These are phyloP conservation scores for Paracamarosporium sp. DNA, from an alignment of 2,329 filamentous ascomycete genomes.

Conservation along the genomic window DNA sequence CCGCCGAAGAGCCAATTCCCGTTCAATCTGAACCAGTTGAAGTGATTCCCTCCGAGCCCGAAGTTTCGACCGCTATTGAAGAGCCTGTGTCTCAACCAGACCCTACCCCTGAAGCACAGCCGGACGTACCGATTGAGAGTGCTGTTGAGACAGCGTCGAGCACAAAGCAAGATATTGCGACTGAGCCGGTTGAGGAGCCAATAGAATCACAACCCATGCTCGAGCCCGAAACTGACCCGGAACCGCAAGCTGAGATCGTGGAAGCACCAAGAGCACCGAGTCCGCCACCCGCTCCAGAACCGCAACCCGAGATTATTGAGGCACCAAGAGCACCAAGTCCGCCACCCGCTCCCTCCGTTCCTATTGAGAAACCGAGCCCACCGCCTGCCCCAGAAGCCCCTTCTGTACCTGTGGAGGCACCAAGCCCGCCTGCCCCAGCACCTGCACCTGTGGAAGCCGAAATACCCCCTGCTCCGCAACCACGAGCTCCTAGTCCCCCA, in stretches of 20 bases:
- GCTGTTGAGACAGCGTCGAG: too few species aligned
- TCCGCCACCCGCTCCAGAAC: constrained; percentile 11
- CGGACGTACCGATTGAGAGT: neutral
- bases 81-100: neutral
- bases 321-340: neutral
- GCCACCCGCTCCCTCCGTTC: neutral
- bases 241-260: neutral
- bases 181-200: neutral
- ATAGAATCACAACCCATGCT: neutral
- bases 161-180: too few species aligned
- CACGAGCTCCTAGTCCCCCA: neutral
- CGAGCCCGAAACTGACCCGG: neutral
- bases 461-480: neutral
- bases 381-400: too few species aligned
- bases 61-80: neutral
- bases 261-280: neutral
- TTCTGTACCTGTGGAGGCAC: neutral
- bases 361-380: neutral
- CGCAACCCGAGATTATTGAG: neutral
- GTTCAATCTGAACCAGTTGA: neutral
- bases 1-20: neutral
- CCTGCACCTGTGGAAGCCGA: neutral
- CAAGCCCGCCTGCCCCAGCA: neutral
- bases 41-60: neutral
- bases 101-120: neutral